Percentiles rank a stretch among this genome's conserved stretches.
Conservation (phyloP, 2,329 filamentous ascomycete genomes). For the Plectosphaerella sp. region DNA sequence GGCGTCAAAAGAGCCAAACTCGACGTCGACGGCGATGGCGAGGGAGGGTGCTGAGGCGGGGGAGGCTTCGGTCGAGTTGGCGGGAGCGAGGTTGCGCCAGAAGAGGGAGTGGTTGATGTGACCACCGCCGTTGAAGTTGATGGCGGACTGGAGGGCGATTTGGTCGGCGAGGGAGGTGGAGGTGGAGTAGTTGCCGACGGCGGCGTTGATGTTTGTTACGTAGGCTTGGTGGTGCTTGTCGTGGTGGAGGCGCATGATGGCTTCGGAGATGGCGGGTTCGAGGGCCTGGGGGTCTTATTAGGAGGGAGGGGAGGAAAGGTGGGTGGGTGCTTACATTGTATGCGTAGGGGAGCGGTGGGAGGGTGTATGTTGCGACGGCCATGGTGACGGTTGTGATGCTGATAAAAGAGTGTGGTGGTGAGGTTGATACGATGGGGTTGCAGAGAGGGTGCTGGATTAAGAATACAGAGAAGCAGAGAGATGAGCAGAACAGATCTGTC, state of each 20-base stretch:
- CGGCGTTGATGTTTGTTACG: constrained; percentile 71
- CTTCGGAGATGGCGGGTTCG: constrained; percentile 63
- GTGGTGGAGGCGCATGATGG: constrained; percentile 85
- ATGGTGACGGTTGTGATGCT: neutral
- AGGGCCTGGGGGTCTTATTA: constrained; percentile 39
- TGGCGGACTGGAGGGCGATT: constrained; percentile 21
- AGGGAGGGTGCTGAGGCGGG: constrained; percentile 40
- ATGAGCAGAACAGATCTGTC: too few relatives aligned
- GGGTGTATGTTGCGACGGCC: neutral
- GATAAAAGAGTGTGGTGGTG: neutral
- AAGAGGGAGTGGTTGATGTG: constrained; percentile 65
- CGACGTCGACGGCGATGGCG: constrained; percentile 43
- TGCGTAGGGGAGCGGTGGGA: constrained; percentile 2
- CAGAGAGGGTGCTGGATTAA: too few relatives aligned
- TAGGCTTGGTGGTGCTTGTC: constrained; percentile 81
- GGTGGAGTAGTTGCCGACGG: constrained; percentile 61
- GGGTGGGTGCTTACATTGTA: neutral
- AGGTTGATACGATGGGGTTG: too few relatives aligned
- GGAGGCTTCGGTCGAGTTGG: constrained; percentile 33
- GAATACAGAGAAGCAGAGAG: too few relatives aligned
- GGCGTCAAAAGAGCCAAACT: constrained; percentile 49
- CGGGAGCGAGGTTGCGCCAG: constrained; percentile 63
- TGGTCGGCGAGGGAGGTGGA: constrained; percentile 40
- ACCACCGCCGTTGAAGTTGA: constrained; percentile 65
- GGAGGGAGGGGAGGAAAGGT: neutral